Evolutionary conservation across 352 stramenopile genomes (phyloP), one percentile per base, ranked within the genome.

Genomic region (Phytophthora colocasiae): DNA sequence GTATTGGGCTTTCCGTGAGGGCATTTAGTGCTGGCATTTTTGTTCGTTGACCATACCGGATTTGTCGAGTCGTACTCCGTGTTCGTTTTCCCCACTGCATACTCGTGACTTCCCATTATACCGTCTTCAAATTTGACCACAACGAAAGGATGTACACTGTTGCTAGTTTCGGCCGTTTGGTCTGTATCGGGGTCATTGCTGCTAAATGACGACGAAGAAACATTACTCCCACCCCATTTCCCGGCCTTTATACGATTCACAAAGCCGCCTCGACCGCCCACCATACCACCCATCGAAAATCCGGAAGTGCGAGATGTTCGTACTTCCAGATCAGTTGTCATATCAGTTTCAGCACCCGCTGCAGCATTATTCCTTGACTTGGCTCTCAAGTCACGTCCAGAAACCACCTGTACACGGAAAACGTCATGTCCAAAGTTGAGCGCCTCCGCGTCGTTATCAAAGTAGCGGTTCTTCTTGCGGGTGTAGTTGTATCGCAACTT

Each of bases 401-500:
- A 81, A 22, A 96, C 63, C 2, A 93, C 82, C 36, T 92, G 80
- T 0, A 94, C 78, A 1, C 80, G 83, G n/a, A 89, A 93, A 1
- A 93, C 81, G 39, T 96, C 86, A 58, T 92, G 78, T 24, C 83
- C 84, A 61, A 91, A 93, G 39, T 74, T 76, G 9, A 96, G 69
- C n/a, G 88, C 88, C 39, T 96, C 88, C 1, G 75, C 73, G 34
- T 92, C 88, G 58, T 93, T 83, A 19, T 88, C 81, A 63, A 96
- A 96, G 58, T 89, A 89, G 11, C 85, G 75, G 38, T 77, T 84
- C 41, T 81, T 77, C 71, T 90, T 92, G n/a, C 87, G 87, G 48
- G 79, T 88, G 60, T 85, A 91, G 49, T 93, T 92, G 77, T 96
- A 96, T 0, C 85, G 80, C 49, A 75, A 58, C 7, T 81, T 85